These are phyloP conservation scores for Polytolypa hystricis DNA, from an alignment of 2,329 filamentous ascomycete species.

Conservation along the genomic window DNA sequence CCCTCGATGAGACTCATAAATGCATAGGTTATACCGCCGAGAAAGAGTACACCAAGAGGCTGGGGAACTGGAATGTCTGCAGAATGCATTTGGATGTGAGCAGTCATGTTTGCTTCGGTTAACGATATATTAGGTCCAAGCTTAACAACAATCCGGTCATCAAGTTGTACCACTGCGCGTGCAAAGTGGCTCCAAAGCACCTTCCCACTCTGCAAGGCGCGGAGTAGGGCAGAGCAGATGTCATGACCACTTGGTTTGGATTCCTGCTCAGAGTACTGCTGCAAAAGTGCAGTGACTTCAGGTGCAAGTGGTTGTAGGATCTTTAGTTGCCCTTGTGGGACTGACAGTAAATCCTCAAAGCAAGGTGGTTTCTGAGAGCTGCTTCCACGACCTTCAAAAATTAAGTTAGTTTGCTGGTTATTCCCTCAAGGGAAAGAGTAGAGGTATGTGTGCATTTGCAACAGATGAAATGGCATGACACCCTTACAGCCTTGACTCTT, in stretches of 20 bases:
- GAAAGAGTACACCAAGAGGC: constrained; percentile 3
- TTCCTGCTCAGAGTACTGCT: constrained; percentile 2
- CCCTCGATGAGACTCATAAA: constrained; percentile 5
- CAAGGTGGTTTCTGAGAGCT: background rate
- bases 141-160: constrained; percentile 8
- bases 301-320: constrained; percentile 8
- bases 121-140: constrained; percentile 2
- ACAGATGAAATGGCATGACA: background rate
- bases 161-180: constrained; percentile 7
- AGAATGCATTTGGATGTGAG: constrained; percentile 3
- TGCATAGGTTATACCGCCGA: constrained; percentile 3
- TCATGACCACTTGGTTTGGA: background rate
- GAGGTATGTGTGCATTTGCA: background rate
- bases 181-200: constrained; percentile 7
- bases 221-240: constrained; percentile 3
- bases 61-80: constrained; percentile 3
- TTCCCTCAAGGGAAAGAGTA: constrained; percentile 5
- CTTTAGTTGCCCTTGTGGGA: constrained; percentile 2
- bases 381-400: constrained; percentile 5
- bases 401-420: background rate
- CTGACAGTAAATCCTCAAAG: background rate
- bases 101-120: constrained; percentile 5
- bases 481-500: constrained; percentile 9
- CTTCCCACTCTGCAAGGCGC: constrained; percentile 5
- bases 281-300: constrained; percentile 9